A percentile compares a stretch with the other conserved stretches of the same genome.
Conservation (phyloP, 2,329 filamentous ascomycete genomes). For the Plenodomus tracheiphilus region DNA sequence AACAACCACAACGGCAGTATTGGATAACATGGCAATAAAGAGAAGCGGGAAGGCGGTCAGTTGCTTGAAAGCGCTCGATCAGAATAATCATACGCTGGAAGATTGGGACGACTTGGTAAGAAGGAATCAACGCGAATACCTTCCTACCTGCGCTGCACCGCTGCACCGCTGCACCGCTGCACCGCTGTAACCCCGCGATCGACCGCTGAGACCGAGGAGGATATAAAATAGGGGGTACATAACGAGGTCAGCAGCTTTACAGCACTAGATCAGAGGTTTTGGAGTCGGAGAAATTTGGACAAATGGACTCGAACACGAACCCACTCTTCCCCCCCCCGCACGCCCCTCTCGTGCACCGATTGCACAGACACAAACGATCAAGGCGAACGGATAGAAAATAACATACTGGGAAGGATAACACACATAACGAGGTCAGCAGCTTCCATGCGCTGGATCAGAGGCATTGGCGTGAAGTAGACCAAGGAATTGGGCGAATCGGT, state of each 20-base stretch:
- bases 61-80: background rate
- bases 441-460: background rate
- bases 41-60: constrained; percentile 3
- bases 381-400: background rate
- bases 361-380: background rate
- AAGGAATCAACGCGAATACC: background rate
- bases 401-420: background rate
- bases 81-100: constrained; percentile 1
- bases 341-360: too few species aligned
- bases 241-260: background rate
- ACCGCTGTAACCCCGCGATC: background rate
- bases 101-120: background rate
- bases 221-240: background rate
- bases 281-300: background rate
- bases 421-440: background rate
- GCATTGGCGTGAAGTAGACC: background rate
- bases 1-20: background rate
- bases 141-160: background rate
- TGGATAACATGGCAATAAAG: background rate
- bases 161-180: background rate
- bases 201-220: background rate
- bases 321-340: background rate
- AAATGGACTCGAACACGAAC: background rate
- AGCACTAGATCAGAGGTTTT: background rate
- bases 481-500: background rate